Base-by-base conservation (phyloP, 768 basidiomycete genomes). In the Udeniomyces megalosporus region DNA sequence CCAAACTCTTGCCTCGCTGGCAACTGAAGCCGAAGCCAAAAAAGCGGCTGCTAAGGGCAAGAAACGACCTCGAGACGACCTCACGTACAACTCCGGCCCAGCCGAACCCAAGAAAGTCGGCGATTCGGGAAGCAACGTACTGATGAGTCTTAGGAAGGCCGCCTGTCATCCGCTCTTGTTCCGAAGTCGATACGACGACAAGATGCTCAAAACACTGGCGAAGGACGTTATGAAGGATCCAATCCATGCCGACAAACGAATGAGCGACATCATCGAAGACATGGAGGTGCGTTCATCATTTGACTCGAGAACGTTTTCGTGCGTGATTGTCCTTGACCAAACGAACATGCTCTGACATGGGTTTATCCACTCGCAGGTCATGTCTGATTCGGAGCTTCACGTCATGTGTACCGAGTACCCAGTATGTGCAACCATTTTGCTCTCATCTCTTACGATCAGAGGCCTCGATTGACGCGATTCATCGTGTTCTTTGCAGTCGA, bases 71-170 rank as follows among this genome's bases (percentile, higher is more conserved):
- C 38, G 46, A 10, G 57, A 54, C 32, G 58, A 65, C 34, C 51
- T 65, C 26, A 52, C 58, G 44, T 49, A 48, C 38, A 54, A 63
- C 42, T 49, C 31, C 31, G 63, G 63, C 12, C 58, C 63, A 38
- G 32, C 52, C 26, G 63, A 45, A 46, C 65, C 66, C n/a, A 72
- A 71, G 66, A 70, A 65, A 51, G 68, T 67, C 14, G 69, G 67
- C 20, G 86, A 87, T 74, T 89, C 88, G 68, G 86, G 85, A 66
- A 81, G 86, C 2, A 92, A 99, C 72, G 90, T 99, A 58, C 78
- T 99, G 38, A 97, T 97, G 89, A 92, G 95, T 69, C 79, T 99
- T 17, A 82, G 95, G 34, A 99, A 99, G 74, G 95, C 95, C 3
- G 85, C 93, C 2, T 85, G 83, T 32, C 95, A 99, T 75, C 93